phyloP scores from a whole-genome alignment of 1,284 basidiomycete genomes.

The Bothia castanella region DNA sequence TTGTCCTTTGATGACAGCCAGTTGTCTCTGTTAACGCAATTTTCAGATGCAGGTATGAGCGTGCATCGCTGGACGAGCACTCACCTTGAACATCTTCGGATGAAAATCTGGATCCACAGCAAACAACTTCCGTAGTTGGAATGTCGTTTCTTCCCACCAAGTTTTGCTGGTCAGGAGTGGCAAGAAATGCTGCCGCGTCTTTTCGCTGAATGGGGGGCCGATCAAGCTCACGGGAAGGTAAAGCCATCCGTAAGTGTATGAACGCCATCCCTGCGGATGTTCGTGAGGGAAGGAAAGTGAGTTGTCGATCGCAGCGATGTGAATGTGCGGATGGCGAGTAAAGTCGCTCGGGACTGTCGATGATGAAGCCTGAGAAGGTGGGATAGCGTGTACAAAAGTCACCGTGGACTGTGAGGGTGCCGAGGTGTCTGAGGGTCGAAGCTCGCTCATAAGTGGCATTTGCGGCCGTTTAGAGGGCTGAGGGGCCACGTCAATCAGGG shows the following conservation, averaged over 20 bases:
- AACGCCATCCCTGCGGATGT: conserved; percentile 86
- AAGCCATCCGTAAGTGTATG: conserved; percentile 90
- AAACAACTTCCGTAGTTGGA: conserved; percentile 73
- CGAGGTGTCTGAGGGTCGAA: conserved; percentile 46
- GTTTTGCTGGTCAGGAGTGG: conserved; percentile 75
- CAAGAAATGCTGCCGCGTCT: conserved; percentile 79
- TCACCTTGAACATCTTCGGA: conserved; percentile 77
- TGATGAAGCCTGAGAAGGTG: conserved; percentile 33
- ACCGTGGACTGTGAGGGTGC: conserved; percentile 39
- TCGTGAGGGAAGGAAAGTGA: conserved; percentile 88
- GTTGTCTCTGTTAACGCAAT: conserved; percentile 56
- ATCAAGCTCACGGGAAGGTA: conserved; percentile 85
- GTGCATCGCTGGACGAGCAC: conserved; percentile 19
- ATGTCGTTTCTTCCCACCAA: conserved; percentile 90
- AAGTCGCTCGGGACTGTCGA: conserved; percentile 40
- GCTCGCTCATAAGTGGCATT: conserved; percentile 69
- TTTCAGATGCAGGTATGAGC: conserved; percentile 6
- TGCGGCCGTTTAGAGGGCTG: conserved; percentile 57
- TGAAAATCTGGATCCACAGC: conserved; percentile 81
- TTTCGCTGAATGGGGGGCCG: conserved; percentile 78
- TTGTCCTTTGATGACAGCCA: conserved; percentile 89
- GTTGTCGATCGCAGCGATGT: conserved; percentile 91
- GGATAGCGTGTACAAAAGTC: conserved; percentile 36
- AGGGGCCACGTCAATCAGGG: conserved; percentile 73
- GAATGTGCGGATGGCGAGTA: conserved; percentile 57